Conservation (phyloP, 2,329 filamentous ascomycete species). For the Monilinia laxa region DNA sequence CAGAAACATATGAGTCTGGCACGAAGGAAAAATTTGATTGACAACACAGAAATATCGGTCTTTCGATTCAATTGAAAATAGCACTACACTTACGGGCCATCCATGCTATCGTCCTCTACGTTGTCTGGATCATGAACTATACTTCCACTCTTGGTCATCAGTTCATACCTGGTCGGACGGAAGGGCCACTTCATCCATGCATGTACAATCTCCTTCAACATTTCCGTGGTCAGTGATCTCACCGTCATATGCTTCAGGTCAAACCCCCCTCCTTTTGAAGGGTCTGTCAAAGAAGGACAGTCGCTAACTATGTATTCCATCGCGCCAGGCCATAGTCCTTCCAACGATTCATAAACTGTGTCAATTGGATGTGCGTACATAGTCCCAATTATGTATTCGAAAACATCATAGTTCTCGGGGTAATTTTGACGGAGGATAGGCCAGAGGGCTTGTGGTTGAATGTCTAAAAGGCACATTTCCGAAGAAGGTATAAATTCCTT, state of each 20-base stretch:
- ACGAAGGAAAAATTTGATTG: background rate
- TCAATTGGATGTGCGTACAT: constrained; percentile 43
- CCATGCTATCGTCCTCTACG: background rate
- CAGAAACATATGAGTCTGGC: background rate
- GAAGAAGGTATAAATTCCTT: constrained; percentile 68
- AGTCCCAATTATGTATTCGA: constrained; percentile 52
- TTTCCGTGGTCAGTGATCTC: constrained; percentile 51
- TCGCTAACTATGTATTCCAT: constrained; percentile 51
- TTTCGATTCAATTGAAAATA: background rate
- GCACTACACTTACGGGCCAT: background rate
- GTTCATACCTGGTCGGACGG: constrained; percentile 61
- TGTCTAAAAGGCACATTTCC: constrained; percentile 60
- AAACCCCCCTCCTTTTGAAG: constrained; percentile 47
- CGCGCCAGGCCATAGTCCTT: constrained; percentile 59
- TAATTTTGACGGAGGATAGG: constrained; percentile 48
- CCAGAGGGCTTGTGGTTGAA: constrained; percentile 59
- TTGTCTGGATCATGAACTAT: constrained; percentile 11
- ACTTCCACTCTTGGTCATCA: constrained; percentile 37
- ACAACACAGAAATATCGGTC: background rate
- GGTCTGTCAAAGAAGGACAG: constrained; percentile 52
- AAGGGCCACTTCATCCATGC: constrained; percentile 68
- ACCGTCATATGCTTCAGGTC: constrained; percentile 46
- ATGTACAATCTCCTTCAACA: constrained; percentile 58
- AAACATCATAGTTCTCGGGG: constrained; percentile 46
- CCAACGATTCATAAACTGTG: constrained; percentile 48